These are phyloP conservation scores for Sugiyamaella marilandica DNA, from an alignment of 805 yeast genomes.

Conservation along the genomic window DNA sequence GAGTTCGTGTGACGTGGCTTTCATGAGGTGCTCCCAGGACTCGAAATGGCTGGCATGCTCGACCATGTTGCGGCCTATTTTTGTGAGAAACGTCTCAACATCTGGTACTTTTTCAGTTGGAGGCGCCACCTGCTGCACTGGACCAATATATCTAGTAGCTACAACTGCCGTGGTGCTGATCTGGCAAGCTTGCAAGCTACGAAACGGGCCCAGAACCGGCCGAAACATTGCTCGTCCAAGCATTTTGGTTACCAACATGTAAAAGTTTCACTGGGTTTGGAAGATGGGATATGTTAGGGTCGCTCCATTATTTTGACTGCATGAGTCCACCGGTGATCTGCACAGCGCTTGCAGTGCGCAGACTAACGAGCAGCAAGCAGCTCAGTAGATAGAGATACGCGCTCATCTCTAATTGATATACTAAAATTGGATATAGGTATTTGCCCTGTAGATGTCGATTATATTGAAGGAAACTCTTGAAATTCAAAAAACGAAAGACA, in stretches of 20 bases:
- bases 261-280: constrained; percentile 1
- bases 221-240: not conserved
- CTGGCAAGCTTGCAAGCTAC: not conserved
- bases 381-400: too few species aligned
- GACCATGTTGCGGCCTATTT: constrained; percentile 68
- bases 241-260: not conserved
- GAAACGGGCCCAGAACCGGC: not conserved
- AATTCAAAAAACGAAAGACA: too few species aligned
- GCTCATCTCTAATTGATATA: too few species aligned
- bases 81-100: constrained; percentile 64
- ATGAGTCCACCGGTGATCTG: too few species aligned
- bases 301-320: too few species aligned
- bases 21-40: constrained; percentile 66
- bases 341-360: too few species aligned
- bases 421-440: too few species aligned
- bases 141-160: constrained; percentile 1
- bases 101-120: constrained; percentile 60
- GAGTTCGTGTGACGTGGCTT: constrained; percentile 48
- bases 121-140: constrained; percentile 34
- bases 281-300: not conserved
- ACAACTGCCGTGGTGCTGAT: not conserved
- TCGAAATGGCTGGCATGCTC: constrained; percentile 70
- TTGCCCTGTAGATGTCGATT: too few species aligned
- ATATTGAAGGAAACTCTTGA: too few species aligned
- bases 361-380: too few species aligned